Evolutionary conservation across 805 yeast species (phyloP).

Genomic region (Komagataella pastoris): DNA sequence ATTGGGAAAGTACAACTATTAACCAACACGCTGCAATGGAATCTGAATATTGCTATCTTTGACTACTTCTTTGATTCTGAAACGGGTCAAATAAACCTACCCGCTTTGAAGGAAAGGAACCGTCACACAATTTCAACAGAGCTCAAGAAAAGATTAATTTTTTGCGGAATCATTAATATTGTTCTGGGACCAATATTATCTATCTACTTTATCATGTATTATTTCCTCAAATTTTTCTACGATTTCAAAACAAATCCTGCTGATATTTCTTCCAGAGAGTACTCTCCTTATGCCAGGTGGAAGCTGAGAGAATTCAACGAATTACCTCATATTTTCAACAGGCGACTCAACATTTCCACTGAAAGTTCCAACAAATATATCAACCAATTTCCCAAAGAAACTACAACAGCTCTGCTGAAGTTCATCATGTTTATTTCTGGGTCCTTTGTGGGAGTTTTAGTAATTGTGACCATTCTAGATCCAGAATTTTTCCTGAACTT

Average conservation of each 20-base stretch:
- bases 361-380: conserved; percentile 75
- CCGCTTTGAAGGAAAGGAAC: conserved; percentile 58
- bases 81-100: conserved; percentile 67
- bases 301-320: conserved; percentile 90
- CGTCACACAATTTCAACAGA: conserved; percentile 56
- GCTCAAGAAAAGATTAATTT: conserved; percentile 62
- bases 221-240: conserved; percentile 84
- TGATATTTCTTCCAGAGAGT: conserved; percentile 69
- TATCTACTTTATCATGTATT: conserved; percentile 65
- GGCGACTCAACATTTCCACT: conserved; percentile 63
- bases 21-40: conserved; percentile 92
- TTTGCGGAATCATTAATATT: conserved; percentile 80
- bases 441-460: conserved; percentile 80
- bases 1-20: conserved; percentile 23
- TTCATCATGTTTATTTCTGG: conserved; percentile 72
- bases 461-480: conserved; percentile 62
- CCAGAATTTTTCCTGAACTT: conserved; percentile 86
- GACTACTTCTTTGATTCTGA: conserved; percentile 68
- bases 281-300: conserved; percentile 94
- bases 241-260: conserved; percentile 87
- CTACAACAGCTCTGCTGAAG: conserved; percentile 36
- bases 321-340: conserved; percentile 74
- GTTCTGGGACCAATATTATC: conserved; percentile 79
- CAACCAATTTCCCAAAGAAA: conserved; percentile 84
- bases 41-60: conserved; percentile 72